These are phyloP conservation scores for Chlorencoelia australis DNA, from an alignment of 2,329 filamentous ascomycete genomes.

Conservation along the genomic window DNA sequence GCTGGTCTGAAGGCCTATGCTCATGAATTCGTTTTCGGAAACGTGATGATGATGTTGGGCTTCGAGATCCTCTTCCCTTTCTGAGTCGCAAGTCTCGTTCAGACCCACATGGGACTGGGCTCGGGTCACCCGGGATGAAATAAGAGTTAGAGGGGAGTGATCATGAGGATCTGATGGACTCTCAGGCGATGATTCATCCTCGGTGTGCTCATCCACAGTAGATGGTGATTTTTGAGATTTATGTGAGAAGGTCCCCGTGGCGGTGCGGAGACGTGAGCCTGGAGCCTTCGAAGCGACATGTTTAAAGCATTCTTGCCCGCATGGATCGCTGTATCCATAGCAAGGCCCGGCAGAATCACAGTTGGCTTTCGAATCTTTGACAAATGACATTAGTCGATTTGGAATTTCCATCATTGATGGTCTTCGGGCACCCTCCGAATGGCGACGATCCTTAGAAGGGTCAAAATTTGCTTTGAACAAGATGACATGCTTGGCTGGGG, in stretches of 20 bases:
- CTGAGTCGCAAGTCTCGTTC: slow-evolving; percentile 11
- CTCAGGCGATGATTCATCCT: slow-evolving; percentile 2
- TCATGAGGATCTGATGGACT: background rate
- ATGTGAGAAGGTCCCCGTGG: slow-evolving; percentile 9
- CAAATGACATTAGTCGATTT: slow-evolving; percentile 51
- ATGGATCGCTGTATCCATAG: slow-evolving; percentile 55
- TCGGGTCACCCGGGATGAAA: slow-evolving; percentile 3
- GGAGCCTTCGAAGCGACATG: slow-evolving; percentile 6
- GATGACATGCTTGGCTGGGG: background rate
- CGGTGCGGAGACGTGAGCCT: slow-evolving; percentile 8
- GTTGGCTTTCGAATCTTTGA: slow-evolving; percentile 53
- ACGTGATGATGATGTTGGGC: slow-evolving; percentile 80
- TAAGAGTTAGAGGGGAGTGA: background rate
- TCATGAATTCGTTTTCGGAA: slow-evolving; percentile 83
- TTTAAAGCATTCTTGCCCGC: slow-evolving; percentile 53
- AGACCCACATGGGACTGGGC: slow-evolving; percentile 5
- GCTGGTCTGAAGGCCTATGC: slow-evolving; percentile 91
- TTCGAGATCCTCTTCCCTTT: slow-evolving; percentile 21
- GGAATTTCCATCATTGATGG: slow-evolving; percentile 46
- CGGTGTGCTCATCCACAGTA: slow-evolving; percentile 3
- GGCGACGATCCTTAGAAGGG: slow-evolving; percentile 2
- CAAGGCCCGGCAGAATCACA: slow-evolving; percentile 52
- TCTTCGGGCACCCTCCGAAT: slow-evolving; percentile 27
- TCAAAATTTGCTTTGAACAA: slow-evolving; percentile 1
- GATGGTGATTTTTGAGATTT: slow-evolving; percentile 3